A percentile compares a stretch with the other conserved stretches of the same genome.
phyloP scores from a whole-genome alignment of 108 stramenopile genomes.

The Mediolabrus comicus region DNA sequence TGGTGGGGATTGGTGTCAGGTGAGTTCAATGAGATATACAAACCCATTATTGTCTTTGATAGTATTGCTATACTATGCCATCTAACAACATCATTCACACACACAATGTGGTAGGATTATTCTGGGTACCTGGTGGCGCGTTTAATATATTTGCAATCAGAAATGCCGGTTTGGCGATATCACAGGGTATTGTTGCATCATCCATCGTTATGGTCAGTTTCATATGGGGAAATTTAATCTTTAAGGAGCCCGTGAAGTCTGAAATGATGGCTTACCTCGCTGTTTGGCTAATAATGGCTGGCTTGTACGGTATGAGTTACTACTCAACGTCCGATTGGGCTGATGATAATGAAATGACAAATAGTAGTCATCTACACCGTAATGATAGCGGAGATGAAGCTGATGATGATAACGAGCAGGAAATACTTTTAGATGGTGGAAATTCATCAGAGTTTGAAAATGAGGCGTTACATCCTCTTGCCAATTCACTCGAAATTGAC shows the following conservation, averaged over 20 bases:
- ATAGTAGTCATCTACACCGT: not conserved
- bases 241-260: conserved; percentile 52
- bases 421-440: conserved; percentile 8
- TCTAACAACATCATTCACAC: too few relatives aligned
- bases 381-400: too few relatives aligned
- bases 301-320: conserved; percentile 76
- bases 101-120: too few relatives aligned
- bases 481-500: conserved; percentile 1
- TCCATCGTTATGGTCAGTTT: conserved; percentile 84
- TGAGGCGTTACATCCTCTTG: not conserved
- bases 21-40: not conserved
- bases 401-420: conserved; percentile 14
- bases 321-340: conserved; percentile 40
- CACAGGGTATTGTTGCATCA: conserved; percentile 67
- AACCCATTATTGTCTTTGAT: not conserved
- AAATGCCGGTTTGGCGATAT: conserved; percentile 76
- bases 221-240: conserved; percentile 70
- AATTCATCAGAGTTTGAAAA: not conserved
- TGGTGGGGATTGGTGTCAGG: conserved; percentile 53
- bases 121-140: conserved; percentile 74
- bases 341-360: not conserved
- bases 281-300: conserved; percentile 46
- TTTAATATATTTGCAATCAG: conserved; percentile 78
- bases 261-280: conserved; percentile 36
- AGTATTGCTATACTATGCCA: not conserved